Evolutionary conservation across 1,284 basidiomycete genomes (phyloP), one percentile per base, ranked within the genome.

Genomic region (Farysia itapuensis): DNA sequence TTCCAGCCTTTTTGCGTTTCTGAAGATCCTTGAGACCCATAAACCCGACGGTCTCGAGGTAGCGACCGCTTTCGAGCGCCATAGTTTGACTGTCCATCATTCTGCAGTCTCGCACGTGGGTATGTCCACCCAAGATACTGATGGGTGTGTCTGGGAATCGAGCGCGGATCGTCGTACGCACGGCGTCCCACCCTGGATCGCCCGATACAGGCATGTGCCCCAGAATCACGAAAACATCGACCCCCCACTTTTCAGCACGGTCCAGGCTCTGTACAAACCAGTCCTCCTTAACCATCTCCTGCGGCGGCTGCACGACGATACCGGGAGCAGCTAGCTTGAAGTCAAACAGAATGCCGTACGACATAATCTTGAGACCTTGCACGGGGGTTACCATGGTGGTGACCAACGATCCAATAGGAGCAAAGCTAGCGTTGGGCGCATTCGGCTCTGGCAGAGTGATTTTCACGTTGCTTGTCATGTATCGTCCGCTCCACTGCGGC

Each of bases 401-500:
- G 42, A 53, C 64, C 18, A 65, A 56, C 28, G 56, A 54, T 21
- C 70, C 72, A 24, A 77, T 67, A 7, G 64, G 67, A 9, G 63
- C 56, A 16, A 35, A 41, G 38, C 41, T 61, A 11, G 35, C 41
- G 15, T 46, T 40, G 9, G 35, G 35, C 4, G 43, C 57, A 14
- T 53, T 43, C 3, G 47, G 39, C n/a, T 54, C 31, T 1, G 60
- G 48, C 13, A 73, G 34, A 11, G 64, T 48, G 36, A 74, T 71
- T 31, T 64, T 64, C 37, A 70, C 64, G 36, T 68, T 68, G 47
- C 48, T 63, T 2, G 64, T 63, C 44, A 72, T 52, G 43, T 65
- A 72, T 14, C 67, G 48, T 11, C 61, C 69, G 21, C 52, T 44
- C 58, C 58, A 81, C 41, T 82, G 79, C 2, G 88, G 88, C 4